Evolutionary conservation across 2,329 filamentous ascomycete genomes (phyloP), one percentile per base, ranked within the genome.

Genomic region (Fusarium luffae): DNA sequence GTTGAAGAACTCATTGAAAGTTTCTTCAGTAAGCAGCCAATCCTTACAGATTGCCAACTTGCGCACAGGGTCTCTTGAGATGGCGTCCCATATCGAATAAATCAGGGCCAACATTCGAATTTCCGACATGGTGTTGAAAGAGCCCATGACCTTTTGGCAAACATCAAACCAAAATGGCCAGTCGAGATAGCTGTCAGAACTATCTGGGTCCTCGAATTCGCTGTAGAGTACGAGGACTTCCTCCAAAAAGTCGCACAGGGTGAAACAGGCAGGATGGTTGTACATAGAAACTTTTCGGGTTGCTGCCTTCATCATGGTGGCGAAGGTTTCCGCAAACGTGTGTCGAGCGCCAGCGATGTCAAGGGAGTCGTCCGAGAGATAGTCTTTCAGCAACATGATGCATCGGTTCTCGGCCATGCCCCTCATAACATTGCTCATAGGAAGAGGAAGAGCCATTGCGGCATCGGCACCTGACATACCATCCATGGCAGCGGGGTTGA

Each of bases 381-480:
- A 88, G 77, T 97, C 93, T 70, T 92, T 91, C 50, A 97, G 85
- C 64, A 97, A 82, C 76, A 95, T 90, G 58, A 98, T 88, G 56
- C 97, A 82, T 59, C 93, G 88, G 70, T 97, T 97, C 79, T 97
- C 93, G n/a, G 90, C 89, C 92, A 97, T 97, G 51, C 89, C 88
- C 71, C 91, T 89, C 73, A 92, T 85, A 51, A 92, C 86, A 77
- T 97, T 95, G 40, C 82, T 83, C 12, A 90, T 86, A 14, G 90
- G 85, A 37, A 92, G 81, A 0, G 89, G 86, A 69, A 92, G 80
- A 7, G 91, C 84, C 42, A 89, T 84, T 28, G 88, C 86, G 9
- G 92, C 89, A 78, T 97, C 93, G 1, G 90, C 80, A 10, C 84
- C 84, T 43, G 83, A 79, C 11, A 82, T 73, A 3, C 81, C 77